These are phyloP conservation scores for Tetragonia tetragonoides DNA, from an alignment of 148 eudicot species.

Conservation along the genomic window DNA sequence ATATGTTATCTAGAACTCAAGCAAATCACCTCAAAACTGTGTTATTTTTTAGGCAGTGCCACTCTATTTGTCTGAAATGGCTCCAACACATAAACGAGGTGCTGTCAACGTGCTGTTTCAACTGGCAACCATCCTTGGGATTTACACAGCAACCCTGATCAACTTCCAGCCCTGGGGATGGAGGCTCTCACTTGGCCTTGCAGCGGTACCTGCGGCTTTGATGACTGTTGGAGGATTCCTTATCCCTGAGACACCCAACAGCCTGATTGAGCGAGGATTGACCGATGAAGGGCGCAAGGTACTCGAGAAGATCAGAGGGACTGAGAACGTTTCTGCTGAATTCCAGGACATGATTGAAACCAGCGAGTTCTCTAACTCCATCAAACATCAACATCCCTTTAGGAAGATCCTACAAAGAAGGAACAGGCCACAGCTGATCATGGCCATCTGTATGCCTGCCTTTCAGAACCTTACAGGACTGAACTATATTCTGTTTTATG, in stretches of 20 bases:
- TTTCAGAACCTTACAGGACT: conserved; percentile 88
- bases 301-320: conserved; percentile 64
- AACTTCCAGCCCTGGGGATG: conserved; percentile 89
- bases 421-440: conserved; percentile 71
- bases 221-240: conserved; percentile 76
- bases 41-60: conserved; percentile 60
- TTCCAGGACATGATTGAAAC: conserved; percentile 68
- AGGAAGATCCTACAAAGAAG: conserved; percentile 67
- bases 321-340: conserved; percentile 53
- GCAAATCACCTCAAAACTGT: background rate
- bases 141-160: conserved; percentile 86
- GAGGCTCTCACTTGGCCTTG: conserved; percentile 85
- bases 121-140: conserved; percentile 81
- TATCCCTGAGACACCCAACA: conserved; percentile 89
- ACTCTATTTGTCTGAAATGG: conserved; percentile 80
- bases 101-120: conserved; percentile 91
- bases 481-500: conserved; percentile 80
- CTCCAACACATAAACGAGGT: conserved; percentile 82
- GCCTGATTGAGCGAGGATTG: conserved; percentile 66
- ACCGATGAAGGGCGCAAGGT: conserved; percentile 54
- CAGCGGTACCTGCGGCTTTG: conserved; percentile 71
- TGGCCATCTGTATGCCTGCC: conserved; percentile 78
- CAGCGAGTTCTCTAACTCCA: conserved; percentile 66
- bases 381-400: conserved; percentile 75
- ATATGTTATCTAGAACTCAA: too few species aligned